A percentile compares a stretch with the other conserved stretches of the same genome.
Conservation (phyloP, 2,329 filamentous ascomycete species). For the Sclerotinia spermophila region DNA sequence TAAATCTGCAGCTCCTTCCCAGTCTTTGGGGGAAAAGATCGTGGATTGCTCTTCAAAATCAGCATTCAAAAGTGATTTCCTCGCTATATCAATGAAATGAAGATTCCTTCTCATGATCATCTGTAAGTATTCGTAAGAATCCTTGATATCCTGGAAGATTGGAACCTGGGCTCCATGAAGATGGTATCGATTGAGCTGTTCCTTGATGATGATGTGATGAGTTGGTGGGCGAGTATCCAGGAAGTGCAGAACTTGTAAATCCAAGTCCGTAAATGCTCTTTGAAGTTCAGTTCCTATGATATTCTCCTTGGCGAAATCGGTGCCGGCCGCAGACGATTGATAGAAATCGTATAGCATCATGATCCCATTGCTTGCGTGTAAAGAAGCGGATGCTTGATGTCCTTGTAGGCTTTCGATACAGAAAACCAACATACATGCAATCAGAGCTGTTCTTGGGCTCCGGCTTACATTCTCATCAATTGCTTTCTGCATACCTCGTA, state of each 20-base stretch:
- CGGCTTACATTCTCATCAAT: background rate
- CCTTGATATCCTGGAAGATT: constrained; percentile 11
- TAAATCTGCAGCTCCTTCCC: background rate
- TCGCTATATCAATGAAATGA: constrained; percentile 16
- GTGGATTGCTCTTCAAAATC: background rate
- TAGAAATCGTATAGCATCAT: constrained; percentile 7
- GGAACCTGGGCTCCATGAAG: background rate
- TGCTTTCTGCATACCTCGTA: constrained; percentile 13
- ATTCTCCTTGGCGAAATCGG: background rate
- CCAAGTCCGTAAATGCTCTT: constrained; percentile 5
- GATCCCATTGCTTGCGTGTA: constrained; percentile 14
- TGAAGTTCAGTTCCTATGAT: constrained; percentile 2
- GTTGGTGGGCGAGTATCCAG: constrained; percentile 1
- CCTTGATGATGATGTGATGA: background rate
- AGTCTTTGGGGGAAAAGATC: background rate
- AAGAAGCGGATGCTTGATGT: constrained; percentile 17
- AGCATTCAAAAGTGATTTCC: background rate
- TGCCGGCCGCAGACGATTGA: background rate
- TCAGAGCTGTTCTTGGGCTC: constrained; percentile 14
- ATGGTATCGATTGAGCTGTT: background rate
- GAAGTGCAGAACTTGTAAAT: constrained; percentile 19
- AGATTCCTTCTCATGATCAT: constrained; percentile 21
- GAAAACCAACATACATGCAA: constrained; percentile 19
- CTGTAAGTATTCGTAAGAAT: constrained; percentile 17
- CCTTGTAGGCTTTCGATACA: constrained; percentile 21